Conservation (phyloP, 768 basidiomycete species). For the Phylloporus arenicola region DNA sequence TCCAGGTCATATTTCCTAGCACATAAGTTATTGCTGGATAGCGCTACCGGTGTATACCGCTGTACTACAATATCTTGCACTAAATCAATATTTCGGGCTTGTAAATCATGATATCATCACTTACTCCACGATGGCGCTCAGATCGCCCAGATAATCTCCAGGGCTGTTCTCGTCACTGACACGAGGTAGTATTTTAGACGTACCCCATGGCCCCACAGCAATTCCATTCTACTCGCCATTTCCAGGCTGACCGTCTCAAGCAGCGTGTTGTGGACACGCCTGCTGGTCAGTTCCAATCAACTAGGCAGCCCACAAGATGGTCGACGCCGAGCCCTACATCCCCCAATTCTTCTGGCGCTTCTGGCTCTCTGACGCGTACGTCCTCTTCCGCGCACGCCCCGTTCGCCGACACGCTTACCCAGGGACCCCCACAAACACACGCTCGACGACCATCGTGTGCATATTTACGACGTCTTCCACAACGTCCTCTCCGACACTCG, state of each 20-base stretch:
- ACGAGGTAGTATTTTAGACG: conserved; percentile 13
- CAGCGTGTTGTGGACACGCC: background rate
- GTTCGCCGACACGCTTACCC: background rate
- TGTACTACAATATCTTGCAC: conserved; percentile 17
- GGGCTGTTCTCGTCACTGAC: conserved; percentile 5
- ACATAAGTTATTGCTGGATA: conserved; percentile 22
- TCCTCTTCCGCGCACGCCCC: background rate
- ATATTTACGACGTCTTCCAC: conserved; percentile 49
- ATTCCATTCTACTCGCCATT: background rate
- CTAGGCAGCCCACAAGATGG: background rate
- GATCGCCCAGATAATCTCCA: background rate
- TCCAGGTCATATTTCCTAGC: conserved; percentile 1
- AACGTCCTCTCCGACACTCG: conserved; percentile 45
- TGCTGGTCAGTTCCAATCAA: background rate
- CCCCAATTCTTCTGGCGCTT: conserved; percentile 46
- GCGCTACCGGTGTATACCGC: conserved; percentile 2
- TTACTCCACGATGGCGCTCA: conserved; percentile 6
- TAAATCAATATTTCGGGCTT: no score
- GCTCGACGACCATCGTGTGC: conserved; percentile 38
- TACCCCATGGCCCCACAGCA: conserved; percentile 1
- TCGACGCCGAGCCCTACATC: conserved; percentile 31
- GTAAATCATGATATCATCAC: background rate
- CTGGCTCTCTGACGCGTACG: conserved; percentile 44
- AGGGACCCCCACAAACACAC: conserved; percentile 29
- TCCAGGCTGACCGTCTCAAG: background rate